Evolutionary conservation across 345 rosid species (phyloP), one percentile per base, ranked within the genome.

Genomic region (Salix viminalis): DNA sequence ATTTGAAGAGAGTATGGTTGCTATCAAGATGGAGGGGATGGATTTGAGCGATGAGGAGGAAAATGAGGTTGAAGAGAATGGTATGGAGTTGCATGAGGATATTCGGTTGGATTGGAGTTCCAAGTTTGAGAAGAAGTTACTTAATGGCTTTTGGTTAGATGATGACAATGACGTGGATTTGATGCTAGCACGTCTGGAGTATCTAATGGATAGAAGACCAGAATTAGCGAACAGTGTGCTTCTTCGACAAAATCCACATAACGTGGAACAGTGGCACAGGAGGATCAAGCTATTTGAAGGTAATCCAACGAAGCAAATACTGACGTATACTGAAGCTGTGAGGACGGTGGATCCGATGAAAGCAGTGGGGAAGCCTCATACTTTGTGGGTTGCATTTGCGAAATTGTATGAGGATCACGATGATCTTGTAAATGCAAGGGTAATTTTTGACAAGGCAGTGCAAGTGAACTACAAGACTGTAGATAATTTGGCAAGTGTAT

Each of bases 321-420:
- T 93, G 75, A 96, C 98, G 0, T 96, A 88, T 75, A 93, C 99
- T 15, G 98, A 96, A 84, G 97, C 99, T 5, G 99, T 96, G 80
- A 91, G 96, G 81, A 93, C 99, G 2, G 87, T 96, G 50, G 98
- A 96, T 83, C 94, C 96, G 6, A 91, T 91, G 94, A 93, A 96
- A 83, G 99, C 99, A 23, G 93, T 96, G 62, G 99, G 98, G 75
- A 96, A 96, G 85, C 99, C 97, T 78, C 98, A 96, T 75, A 92
- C 98, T 2, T 75, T 96, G 52, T 93, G 99, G 99, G 87, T 96
- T 70, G 94, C 96, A 21, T 96, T 93, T 83, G 94, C 99, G 0
- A 92, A 96, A 83, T 75, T 96, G 77, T 96, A 96, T 75, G 98
- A 96, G 86, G 83, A 77, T 75, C 91, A 96, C 86, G 86, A 89